Conservation (phyloP, 2,329 filamentous ascomycete species). For the Lasiodiplodia sp. region DNA sequence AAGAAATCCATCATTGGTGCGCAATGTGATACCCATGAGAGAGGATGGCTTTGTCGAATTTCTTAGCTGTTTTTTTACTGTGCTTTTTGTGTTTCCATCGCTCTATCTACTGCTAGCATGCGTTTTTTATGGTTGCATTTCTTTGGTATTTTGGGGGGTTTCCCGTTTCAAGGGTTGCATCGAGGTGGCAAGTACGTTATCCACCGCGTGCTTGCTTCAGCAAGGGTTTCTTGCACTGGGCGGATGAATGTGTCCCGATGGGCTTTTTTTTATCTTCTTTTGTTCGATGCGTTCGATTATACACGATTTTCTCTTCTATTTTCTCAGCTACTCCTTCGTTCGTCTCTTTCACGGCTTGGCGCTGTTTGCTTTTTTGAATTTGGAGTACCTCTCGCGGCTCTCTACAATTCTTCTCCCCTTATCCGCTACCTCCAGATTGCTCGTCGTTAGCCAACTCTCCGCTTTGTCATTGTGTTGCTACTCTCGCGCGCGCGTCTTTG, state of each 20-base stretch:
- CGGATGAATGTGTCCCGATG: conserved; percentile 11
- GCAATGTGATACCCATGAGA: conserved; percentile 41
- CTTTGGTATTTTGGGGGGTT: background rate
- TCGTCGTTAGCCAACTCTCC: conserved; percentile 17
- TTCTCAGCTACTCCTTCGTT: background rate
- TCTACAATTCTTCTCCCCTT: background rate
- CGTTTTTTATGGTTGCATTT: conserved; percentile 16
- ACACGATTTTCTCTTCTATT: background rate
- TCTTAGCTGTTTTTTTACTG: conserved; percentile 23
- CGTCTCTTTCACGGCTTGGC: background rate
- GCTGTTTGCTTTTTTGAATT: background rate
- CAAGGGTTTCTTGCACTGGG: conserved; percentile 18
- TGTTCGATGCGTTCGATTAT: conserved; percentile 1
- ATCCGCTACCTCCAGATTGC: conserved; percentile 2
- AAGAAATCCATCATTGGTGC: conserved; percentile 39
- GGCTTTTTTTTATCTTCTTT: background rate
- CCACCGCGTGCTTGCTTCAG: conserved; percentile 17
- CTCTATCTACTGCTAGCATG: conserved; percentile 14
- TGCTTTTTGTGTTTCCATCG: conserved; percentile 7
- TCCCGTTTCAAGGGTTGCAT: conserved; percentile 8
- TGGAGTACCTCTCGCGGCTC: background rate
- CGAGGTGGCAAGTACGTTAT: conserved; percentile 14
- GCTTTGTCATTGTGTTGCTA: background rate
- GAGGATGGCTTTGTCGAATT: conserved; percentile 36
- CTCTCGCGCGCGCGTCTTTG: background rate